Evolutionary conservation across 257 asterid species (phyloP).

Genomic region (Gardenia jasminoides): DNA sequence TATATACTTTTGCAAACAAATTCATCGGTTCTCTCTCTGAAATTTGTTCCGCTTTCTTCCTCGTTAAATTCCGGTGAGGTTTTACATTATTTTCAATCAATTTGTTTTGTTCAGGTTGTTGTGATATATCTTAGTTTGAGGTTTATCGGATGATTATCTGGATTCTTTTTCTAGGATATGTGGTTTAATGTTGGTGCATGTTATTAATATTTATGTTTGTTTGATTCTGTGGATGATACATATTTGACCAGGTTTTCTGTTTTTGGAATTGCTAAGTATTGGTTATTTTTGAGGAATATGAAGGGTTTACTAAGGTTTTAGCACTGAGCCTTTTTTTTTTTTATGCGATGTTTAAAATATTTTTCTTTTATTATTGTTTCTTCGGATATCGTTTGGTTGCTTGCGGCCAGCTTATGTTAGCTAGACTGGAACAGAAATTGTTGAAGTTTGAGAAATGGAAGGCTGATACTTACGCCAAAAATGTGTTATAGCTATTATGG

Average conservation of each 20-base stretch:
- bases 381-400: not conserved
- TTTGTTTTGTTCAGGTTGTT: not conserved
- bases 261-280: not conserved
- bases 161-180: no score
- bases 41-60: not conserved
- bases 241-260: not conserved
- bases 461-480: not conserved
- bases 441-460: not conserved
- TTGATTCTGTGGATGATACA: not conserved
- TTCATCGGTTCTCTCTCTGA: conserved; percentile 8
- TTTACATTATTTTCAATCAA: not conserved
- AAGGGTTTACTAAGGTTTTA: conserved; percentile 15
- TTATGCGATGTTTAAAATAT: not conserved
- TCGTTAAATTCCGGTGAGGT: conserved; percentile 22
- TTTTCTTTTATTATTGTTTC: not conserved
- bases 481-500: not conserved
- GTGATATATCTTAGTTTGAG: not conserved
- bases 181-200: not conserved
- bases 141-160: not conserved
- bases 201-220: not conserved
- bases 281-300: not conserved
- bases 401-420: not conserved
- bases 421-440: not conserved
- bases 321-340: not conserved
- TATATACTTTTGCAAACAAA: not conserved